Conservation (phyloP, 345 rosid species). For the Streptanthus diversifolius region DNA sequence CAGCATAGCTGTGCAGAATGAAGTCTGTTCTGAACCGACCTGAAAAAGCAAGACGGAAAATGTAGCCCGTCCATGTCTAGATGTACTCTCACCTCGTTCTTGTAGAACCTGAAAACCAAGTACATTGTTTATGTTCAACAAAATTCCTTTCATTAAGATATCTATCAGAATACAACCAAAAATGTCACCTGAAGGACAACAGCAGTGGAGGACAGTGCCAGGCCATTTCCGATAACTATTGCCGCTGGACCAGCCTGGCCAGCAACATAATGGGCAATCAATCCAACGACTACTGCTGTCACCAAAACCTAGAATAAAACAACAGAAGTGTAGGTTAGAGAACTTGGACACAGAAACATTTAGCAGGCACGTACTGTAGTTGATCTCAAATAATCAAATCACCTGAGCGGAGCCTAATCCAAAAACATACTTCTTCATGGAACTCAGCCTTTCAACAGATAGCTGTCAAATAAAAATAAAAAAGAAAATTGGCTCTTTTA, state of each 20-base stretch:
- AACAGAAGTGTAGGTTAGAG: constrained; percentile 16
- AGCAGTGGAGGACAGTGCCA: constrained; percentile 96
- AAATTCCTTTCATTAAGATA: neutral
- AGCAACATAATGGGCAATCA: constrained; percentile 73
- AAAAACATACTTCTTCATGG: constrained; percentile 99
- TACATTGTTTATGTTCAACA: constrained; percentile 10
- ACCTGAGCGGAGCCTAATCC: constrained; percentile 98
- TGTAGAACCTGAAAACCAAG: constrained; percentile 75
- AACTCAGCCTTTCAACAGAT: constrained; percentile 97
- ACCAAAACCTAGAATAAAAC: constrained; percentile 70
- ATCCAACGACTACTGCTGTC: constrained; percentile 84
- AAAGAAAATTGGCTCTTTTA: constrained; percentile 26
- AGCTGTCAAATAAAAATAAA: constrained; percentile 57
- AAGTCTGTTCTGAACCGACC: constrained; percentile 43
- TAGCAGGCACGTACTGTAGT: neutral
- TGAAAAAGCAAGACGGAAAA: constrained; percentile 97
- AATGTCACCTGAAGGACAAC: constrained; percentile 84
- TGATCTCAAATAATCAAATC: constrained; percentile 30
- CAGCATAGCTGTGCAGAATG: neutral
- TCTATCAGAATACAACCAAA: constrained; percentile 15
- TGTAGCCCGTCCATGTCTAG: constrained; percentile 99
- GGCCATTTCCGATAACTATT: constrained; percentile 94
- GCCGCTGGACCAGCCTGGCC: constrained; percentile 91
- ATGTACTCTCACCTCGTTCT: constrained; percentile 98
- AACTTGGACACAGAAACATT: constrained; percentile 7